Percentiles rank a stretch among this genome's conserved stretches.
phyloP scores from a whole-genome alignment of 225 moss, liverwort and hornwort genomes.

The Bryoerythrophyllum caledonicum region DNA sequence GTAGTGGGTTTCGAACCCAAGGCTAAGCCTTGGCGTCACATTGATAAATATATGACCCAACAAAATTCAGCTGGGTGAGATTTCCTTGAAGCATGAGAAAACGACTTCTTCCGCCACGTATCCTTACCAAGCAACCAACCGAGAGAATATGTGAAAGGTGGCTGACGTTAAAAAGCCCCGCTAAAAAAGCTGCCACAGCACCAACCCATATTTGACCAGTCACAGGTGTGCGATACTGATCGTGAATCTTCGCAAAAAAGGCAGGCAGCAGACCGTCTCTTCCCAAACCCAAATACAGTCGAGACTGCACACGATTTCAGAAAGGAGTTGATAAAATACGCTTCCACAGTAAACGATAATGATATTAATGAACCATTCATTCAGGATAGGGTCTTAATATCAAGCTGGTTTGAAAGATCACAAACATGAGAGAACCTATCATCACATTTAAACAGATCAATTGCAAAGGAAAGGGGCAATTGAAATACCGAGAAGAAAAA shows the following conservation, averaged over 20 bases:
- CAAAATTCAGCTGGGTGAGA: conserved; percentile 4
- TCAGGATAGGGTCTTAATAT: neutral
- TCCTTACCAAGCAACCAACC: conserved; percentile 91
- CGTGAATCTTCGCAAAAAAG: conserved; percentile 71
- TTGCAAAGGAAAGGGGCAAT: neutral
- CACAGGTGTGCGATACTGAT: conserved; percentile 74
- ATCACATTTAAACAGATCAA: neutral
- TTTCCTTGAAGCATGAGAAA: conserved; percentile 9
- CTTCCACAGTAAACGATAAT: neutral
- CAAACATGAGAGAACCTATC: neutral
- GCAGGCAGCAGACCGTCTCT: conserved; percentile 90
- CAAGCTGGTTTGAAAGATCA: neutral
- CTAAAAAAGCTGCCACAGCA: conserved; percentile 68
- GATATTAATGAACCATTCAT: neutral
- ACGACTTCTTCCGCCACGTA: neutral
- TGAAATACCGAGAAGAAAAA: neutral
- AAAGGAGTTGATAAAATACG: conserved; percentile 21
- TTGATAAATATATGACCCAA: conserved; percentile 10
- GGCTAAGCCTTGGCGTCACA: neutral
- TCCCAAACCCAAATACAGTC: conserved; percentile 88
- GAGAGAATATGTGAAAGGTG: conserved; percentile 98
- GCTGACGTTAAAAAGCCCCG: conserved; percentile 83
- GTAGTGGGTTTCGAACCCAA: neutral
- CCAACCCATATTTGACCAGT: conserved; percentile 94
- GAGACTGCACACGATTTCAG: conserved; percentile 65